Conservation (phyloP, 768 basidiomycete species). For the Astraeus odoratus region DNA sequence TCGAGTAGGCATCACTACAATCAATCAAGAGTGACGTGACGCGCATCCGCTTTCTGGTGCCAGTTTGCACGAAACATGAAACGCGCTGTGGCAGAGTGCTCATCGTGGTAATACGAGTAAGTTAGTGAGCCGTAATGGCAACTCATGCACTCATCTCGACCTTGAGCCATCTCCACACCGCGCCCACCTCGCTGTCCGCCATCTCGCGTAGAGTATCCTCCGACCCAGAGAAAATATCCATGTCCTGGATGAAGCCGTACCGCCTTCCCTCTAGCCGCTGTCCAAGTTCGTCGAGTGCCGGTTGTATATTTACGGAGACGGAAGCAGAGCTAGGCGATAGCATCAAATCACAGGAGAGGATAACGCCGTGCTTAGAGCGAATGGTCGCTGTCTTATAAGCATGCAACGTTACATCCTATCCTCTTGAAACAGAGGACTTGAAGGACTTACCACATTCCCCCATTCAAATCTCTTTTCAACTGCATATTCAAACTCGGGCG, state of each 20-base stretch:
- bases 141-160: constrained; percentile 15
- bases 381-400: background rate
- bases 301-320: constrained; percentile 1
- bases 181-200: constrained; percentile 5
- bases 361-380: background rate
- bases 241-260: constrained; percentile 34
- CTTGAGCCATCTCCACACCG: constrained; percentile 23
- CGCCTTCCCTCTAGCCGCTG: constrained; percentile 26
- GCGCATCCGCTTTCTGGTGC: too few species aligned
- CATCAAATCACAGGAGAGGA: constrained; percentile 1
- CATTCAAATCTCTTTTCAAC: constrained; percentile 39
- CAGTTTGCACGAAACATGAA: too few species aligned
- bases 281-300: constrained; percentile 20
- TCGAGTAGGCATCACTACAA: too few species aligned
- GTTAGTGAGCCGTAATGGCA: too few species aligned
- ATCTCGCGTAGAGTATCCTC: background rate
- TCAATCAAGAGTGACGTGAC: too few species aligned
- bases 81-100: too few species aligned
- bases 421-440: constrained; percentile 7
- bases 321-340: background rate
- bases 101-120: too few species aligned
- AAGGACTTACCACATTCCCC: constrained; percentile 39
- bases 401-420: background rate
- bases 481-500: constrained; percentile 83
- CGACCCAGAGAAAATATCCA: constrained; percentile 2